Conservation (phyloP, 192 early-diverging fungal genomes). For the Coemansia reversa region DNA sequence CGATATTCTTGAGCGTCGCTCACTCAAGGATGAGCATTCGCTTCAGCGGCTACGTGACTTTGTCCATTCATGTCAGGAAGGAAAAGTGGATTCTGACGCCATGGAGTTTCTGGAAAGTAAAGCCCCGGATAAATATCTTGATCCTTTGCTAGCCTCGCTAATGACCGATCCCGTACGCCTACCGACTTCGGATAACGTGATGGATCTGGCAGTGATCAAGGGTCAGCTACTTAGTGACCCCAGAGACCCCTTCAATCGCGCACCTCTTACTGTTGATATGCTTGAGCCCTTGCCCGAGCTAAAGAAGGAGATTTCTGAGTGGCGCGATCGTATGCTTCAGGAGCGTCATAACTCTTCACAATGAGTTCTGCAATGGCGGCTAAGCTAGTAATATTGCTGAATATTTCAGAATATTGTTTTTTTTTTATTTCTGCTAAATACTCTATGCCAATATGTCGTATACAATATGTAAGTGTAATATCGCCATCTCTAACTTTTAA, state of each 20-base stretch:
- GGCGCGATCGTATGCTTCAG: conserved; percentile 33
- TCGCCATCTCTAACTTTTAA: too few species aligned
- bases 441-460: neutral
- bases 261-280: conserved; percentile 81
- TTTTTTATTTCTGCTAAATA: neutral
- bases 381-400: neutral
- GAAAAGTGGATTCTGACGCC: conserved; percentile 58
- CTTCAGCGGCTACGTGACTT: conserved; percentile 64
- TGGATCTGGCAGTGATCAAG: conserved; percentile 89
- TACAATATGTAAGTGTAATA: neutral
- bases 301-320: conserved; percentile 38
- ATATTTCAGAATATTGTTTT: neutral
- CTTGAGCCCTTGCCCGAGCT: conserved; percentile 75
- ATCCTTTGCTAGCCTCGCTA: conserved; percentile 79
- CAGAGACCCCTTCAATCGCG: conserved; percentile 93
- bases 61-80: conserved; percentile 70
- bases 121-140: conserved; percentile 88
- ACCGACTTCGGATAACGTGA: conserved; percentile 73
- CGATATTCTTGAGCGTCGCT: conserved; percentile 62
- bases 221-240: conserved; percentile 83
- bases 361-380: neutral
- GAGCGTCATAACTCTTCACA: conserved; percentile 13
- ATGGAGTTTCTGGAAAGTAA: conserved; percentile 81
- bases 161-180: conserved; percentile 94
- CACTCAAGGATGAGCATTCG: conserved; percentile 66